These are phyloP conservation scores for Globisporangium cederbergense DNA, from an alignment of 352 stramenopile genomes.

Conservation along the genomic window DNA sequence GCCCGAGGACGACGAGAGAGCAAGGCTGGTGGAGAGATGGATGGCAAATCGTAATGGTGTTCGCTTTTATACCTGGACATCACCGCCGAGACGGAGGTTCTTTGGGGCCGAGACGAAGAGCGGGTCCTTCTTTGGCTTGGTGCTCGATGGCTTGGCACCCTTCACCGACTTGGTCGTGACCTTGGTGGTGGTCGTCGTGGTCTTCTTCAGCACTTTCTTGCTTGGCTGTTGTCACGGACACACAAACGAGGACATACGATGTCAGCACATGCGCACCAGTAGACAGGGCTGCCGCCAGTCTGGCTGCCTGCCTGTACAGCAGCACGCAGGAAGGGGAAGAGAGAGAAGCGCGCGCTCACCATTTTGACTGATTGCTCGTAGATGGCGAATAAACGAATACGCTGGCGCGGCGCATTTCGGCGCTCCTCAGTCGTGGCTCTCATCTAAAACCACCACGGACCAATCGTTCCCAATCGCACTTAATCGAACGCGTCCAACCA, in stretches of 20 bases:
- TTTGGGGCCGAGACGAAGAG: slow-evolving; percentile 94
- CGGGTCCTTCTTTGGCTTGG: slow-evolving; percentile 87
- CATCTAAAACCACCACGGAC: background rate
- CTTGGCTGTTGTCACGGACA: slow-evolving; percentile 35
- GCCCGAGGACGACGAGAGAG: background rate
- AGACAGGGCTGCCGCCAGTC: background rate
- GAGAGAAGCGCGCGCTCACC: slow-evolving; percentile 17
- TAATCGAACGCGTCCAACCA: background rate
- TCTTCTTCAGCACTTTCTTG: slow-evolving; percentile 86
- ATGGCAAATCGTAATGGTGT: slow-evolving; percentile 14
- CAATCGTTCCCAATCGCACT: slow-evolving; percentile 1
- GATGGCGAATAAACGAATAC: slow-evolving; percentile 86
- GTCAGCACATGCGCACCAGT: slow-evolving; percentile 1
- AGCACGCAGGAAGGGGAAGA: background rate
- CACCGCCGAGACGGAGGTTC: slow-evolving; percentile 95
- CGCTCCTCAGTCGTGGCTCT: background rate
- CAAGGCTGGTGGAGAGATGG: background rate
- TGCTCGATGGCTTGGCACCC: slow-evolving; percentile 45
- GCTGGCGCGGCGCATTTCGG: background rate
- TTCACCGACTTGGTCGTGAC: slow-evolving; percentile 68
- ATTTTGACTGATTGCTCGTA: slow-evolving; percentile 67
- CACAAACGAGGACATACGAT: background rate
- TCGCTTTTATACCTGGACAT: slow-evolving; percentile 89
- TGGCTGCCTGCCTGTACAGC: background rate
- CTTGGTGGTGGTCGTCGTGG: slow-evolving; percentile 61